Percentiles rank a stretch among this genome's conserved stretches.
Evolutionary conservation across 2,329 filamentous ascomycete genomes (phyloP).

Genomic region (Thermomyces lanuginosus): DNA sequence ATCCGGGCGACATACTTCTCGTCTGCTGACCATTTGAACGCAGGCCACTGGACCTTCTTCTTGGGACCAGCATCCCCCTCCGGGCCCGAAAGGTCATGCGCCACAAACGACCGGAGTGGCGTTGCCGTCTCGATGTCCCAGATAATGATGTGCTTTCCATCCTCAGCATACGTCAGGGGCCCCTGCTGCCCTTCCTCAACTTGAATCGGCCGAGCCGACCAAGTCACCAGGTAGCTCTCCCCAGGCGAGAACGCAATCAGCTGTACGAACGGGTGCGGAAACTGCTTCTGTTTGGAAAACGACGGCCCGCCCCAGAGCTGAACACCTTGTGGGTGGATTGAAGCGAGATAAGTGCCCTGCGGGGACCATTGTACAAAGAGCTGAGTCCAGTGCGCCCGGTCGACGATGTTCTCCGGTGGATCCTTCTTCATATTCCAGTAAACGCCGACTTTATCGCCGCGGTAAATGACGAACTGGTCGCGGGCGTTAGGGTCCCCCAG

Average conservation of each 20-base stretch:
- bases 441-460: constrained; percentile 77
- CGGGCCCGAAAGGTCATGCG: constrained; percentile 54
- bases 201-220: constrained; percentile 85
- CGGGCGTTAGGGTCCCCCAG: constrained; percentile 74
- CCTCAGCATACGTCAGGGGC: constrained; percentile 67
- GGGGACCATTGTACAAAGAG: constrained; percentile 97
- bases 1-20: constrained; percentile 93
- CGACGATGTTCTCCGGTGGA: constrained; percentile 69
- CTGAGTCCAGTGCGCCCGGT: constrained; percentile 93
- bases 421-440: constrained; percentile 99
- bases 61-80: constrained; percentile 50
- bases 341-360: constrained; percentile 81
- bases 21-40: constrained; percentile 98
- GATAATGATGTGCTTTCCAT: constrained; percentile 98
- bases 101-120: constrained; percentile 83
- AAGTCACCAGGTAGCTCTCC: constrained; percentile 89
- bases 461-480: constrained; percentile 92
- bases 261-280: constrained; percentile 89
- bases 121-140: constrained; percentile 89
- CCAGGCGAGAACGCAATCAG: constrained; percentile 86
- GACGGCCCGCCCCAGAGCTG: constrained; percentile 88
- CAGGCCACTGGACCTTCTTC: constrained; percentile 93
- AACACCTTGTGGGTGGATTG: constrained; percentile 88
- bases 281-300: constrained; percentile 82
- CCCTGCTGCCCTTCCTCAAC: constrained; percentile 71